A percentile compares a stretch with the other conserved stretches of the same genome.
These are phyloP conservation scores for Salvia miltiorrhiza DNA, from an alignment of 257 asterid species.

Conservation along the genomic window DNA sequence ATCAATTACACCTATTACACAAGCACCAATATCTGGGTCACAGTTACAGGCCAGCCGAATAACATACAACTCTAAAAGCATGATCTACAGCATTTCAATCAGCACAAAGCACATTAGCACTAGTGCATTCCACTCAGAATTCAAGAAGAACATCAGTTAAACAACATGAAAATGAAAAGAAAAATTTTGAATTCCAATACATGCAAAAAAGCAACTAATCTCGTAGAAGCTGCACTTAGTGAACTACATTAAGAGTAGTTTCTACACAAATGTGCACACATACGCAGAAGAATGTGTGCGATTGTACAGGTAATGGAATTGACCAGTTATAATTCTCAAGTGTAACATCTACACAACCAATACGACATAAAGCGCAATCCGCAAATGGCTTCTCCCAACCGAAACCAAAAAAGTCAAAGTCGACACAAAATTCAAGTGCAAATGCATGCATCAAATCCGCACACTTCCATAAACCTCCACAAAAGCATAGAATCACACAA, in stretches of 20 bases:
- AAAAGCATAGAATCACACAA: background rate
- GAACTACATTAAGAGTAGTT: background rate
- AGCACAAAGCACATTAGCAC: background rate
- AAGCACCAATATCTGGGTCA: background rate
- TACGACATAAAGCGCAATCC: constrained; percentile 10
- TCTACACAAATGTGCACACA: background rate
- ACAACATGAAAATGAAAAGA: background rate
- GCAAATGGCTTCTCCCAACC: constrained; percentile 10
- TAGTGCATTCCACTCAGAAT: constrained; percentile 3
- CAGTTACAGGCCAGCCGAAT: constrained; percentile 1
- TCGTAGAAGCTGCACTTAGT: background rate
- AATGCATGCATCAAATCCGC: constrained; percentile 30
- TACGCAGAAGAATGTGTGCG: background rate
- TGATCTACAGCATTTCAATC: background rate
- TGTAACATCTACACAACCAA: background rate
- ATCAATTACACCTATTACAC: too few species aligned
- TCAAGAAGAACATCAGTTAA: constrained; percentile 2
- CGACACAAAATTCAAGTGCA: constrained; percentile 21
- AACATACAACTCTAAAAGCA: constrained; percentile 14
- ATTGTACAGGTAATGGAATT: background rate
- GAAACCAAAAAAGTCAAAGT: constrained; percentile 18
- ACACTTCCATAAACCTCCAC: constrained; percentile 15
- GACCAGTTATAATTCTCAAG: background rate
- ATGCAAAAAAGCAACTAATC: background rate
- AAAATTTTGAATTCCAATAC: background rate